phyloP scores from a whole-genome alignment of 225 moss, liverwort and hornwort genomes.

The Physcomitrium patens region DNA sequence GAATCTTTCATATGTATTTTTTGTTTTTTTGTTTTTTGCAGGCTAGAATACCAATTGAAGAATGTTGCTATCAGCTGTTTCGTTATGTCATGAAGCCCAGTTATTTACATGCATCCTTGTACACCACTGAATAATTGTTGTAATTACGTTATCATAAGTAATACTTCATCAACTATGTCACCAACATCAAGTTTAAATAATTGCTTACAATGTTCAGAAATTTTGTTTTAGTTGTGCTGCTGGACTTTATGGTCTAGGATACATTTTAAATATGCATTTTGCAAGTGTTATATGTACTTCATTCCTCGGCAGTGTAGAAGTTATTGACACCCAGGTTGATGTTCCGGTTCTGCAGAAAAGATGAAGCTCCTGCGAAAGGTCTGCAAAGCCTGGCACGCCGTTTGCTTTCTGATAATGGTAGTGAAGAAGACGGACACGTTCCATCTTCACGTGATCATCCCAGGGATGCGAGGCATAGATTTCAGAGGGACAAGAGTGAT shows the following conservation, averaged over 20 bases:
- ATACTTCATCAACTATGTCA: background rate
- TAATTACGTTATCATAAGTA: background rate
- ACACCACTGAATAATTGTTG: background rate
- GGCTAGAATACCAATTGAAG: constrained; percentile 4
- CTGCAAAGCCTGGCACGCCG: constrained; percentile 85
- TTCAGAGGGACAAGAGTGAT: constrained; percentile 50
- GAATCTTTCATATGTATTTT: constrained; percentile 6
- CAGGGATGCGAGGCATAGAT: constrained; percentile 44
- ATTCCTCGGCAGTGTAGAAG: background rate
- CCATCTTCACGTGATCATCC: constrained; percentile 41
- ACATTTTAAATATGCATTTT: background rate
- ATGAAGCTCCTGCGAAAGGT: constrained; percentile 87
- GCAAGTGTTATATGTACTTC: background rate
- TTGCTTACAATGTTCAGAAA: background rate
- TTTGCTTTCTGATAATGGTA: constrained; percentile 71
- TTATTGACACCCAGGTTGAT: background rate
- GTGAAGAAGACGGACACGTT: constrained; percentile 41
- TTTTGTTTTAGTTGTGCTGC: background rate
- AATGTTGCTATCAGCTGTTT: background rate
- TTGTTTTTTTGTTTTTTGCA: too few relatives aligned
- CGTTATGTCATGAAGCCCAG: background rate
- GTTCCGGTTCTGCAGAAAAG: constrained; percentile 62
- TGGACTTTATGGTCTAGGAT: background rate
- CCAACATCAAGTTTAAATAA: background rate
- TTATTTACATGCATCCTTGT: background rate